A percentile compares a stretch with the other conserved stretches of the same genome.
Evolutionary conservation across 1,284 basidiomycete genomes (phyloP).

Genomic region (Tranzscheliella williamsii): DNA sequence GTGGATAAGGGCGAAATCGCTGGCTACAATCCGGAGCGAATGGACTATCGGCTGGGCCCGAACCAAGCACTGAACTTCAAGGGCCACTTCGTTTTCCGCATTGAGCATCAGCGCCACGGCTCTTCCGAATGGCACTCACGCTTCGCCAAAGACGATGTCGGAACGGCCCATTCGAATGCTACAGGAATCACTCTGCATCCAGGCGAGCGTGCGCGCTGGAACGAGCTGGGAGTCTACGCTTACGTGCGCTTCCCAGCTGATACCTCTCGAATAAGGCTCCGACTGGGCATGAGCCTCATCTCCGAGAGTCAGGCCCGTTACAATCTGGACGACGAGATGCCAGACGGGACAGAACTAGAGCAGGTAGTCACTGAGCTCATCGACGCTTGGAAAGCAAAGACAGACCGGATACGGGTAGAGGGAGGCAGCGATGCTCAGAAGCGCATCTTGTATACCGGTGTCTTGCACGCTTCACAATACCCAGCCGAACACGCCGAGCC

Average conservation of each 20-base stretch:
- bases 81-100: conserved; percentile 77
- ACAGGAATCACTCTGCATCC: conserved; percentile 64
- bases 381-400: conserved; percentile 73
- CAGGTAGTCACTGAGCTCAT: conserved; percentile 69
- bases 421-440: conserved; percentile 67
- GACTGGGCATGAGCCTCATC: conserved; percentile 78
- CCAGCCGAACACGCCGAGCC: conserved; percentile 75
- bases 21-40: conserved; percentile 74
- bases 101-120: conserved; percentile 63
- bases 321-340: conserved; percentile 67
- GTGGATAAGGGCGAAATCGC: conserved; percentile 67
- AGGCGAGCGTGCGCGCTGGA: conserved; percentile 26
- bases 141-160: conserved; percentile 4
- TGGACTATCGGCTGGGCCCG: conserved; percentile 62
- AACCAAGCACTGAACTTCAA: conserved; percentile 65
- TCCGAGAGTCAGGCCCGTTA: conserved; percentile 75
- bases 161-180: conserved; percentile 53
- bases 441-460: conserved; percentile 65
- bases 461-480: conserved; percentile 66
- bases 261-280: conserved; percentile 66
- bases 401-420: conserved; percentile 69
- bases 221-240: conserved; percentile 67
- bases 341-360: conserved; percentile 66
- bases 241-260: conserved; percentile 67
- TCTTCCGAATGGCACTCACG: conserved; percentile 7